Conservation (phyloP, 23 red algal species). For the Gracilariopsis chorda region DNA sequence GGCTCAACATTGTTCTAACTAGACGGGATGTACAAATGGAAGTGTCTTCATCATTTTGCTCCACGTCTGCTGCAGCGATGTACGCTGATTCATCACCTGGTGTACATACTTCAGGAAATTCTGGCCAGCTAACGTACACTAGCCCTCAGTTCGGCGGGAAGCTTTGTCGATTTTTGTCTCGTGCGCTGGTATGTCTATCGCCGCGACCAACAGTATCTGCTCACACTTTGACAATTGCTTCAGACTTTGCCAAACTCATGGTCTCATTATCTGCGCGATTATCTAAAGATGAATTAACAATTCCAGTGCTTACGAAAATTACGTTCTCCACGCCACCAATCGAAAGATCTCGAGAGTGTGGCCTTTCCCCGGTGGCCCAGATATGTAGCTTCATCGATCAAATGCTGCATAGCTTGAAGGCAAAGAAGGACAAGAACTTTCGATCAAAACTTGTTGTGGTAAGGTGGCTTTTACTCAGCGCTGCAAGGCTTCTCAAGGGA, state of each 20-base stretch:
- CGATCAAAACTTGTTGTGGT: constrained; percentile 6
- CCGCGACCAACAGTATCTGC: constrained; percentile 3
- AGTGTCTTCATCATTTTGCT: constrained; percentile 41
- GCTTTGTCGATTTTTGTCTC: constrained; percentile 53
- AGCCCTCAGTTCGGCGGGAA: constrained; percentile 69
- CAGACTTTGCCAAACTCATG: constrained; percentile 43
- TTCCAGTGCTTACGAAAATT: constrained; percentile 9
- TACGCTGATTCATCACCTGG: constrained; percentile 37
- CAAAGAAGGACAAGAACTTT: neutral
- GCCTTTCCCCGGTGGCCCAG: constrained; percentile 11
- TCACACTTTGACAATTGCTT: constrained; percentile 23
- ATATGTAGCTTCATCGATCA: constrained; percentile 4
- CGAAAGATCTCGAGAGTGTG: constrained; percentile 6
- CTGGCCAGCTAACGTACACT: constrained; percentile 34
- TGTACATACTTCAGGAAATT: neutral
- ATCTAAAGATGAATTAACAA: constrained; percentile 34
- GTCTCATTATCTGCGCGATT: constrained; percentile 37
- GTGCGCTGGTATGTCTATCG: constrained; percentile 5
- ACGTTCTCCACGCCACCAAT: neutral
- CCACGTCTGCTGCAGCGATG: neutral
- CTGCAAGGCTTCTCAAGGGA: constrained; percentile 13
- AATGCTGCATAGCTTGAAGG: neutral
- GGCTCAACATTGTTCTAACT: constrained; percentile 27
- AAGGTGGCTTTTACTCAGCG: constrained; percentile 42
- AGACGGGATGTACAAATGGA: constrained; percentile 50